Conservation (phyloP, 495 filamentous ascomycete species). For the Glonium stellatum region DNA sequence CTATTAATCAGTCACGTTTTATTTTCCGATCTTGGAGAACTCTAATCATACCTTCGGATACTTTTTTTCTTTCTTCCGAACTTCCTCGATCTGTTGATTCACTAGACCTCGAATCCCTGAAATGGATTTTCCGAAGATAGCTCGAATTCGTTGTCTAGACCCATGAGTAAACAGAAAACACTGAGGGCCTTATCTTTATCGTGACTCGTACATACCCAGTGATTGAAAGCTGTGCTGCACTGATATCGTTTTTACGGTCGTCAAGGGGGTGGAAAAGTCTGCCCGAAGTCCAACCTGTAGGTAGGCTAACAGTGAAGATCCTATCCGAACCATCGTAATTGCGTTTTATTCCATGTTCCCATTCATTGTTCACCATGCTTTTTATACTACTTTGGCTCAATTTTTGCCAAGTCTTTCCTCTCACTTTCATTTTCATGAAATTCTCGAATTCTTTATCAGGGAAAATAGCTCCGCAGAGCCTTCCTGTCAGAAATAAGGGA, state of each 20-base stretch:
- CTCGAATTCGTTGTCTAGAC: no score
- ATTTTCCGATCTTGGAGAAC: neutral
- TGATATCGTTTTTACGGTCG: no score
- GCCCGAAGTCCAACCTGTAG: neutral
- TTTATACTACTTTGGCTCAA: neutral
- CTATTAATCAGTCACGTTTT: neutral
- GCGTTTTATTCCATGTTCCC: conserved; percentile 24
- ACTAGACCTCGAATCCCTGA: conserved; percentile 5
- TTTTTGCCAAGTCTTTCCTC: conserved; percentile 5
- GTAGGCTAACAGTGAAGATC: neutral
- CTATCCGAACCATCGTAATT: neutral
- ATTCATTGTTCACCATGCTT: conserved; percentile 15
- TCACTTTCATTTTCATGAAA: neutral
- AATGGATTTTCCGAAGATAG: neutral
- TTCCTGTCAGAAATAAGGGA: neutral
- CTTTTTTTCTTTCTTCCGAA: neutral
- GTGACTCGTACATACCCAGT: no score
- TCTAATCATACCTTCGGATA: neutral
- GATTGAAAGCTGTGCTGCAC: no score
- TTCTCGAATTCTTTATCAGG: conserved; percentile 17
- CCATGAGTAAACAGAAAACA: no score
- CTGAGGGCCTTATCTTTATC: no score
- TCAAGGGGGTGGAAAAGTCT: neutral
- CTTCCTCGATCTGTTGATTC: conserved; percentile 5
- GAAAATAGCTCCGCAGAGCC: conserved; percentile 17